These are phyloP conservation scores for Colletotrichum cereale DNA, from an alignment of 2,329 filamentous ascomycete species.

Conservation along the genomic window DNA sequence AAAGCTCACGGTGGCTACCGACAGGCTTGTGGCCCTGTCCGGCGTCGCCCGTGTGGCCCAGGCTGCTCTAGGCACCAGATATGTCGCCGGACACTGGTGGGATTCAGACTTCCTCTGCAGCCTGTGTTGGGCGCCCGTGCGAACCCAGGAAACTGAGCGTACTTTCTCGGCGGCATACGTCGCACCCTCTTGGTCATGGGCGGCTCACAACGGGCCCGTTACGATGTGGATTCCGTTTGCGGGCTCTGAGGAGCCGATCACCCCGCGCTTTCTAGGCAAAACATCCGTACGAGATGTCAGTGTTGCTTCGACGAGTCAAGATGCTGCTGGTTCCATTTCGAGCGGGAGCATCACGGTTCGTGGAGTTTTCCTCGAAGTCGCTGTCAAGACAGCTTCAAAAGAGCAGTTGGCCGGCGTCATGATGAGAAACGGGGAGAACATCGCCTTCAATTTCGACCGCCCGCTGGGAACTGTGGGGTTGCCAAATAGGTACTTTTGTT, in stretches of 20 bases:
- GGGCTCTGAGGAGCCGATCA: neutral
- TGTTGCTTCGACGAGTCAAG: neutral
- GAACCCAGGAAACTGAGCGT: neutral
- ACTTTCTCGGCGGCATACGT: neutral
- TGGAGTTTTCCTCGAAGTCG: neutral
- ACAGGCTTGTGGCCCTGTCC: neutral
- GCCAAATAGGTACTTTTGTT: neutral
- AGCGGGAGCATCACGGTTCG: neutral
- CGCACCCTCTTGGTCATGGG: constrained; percentile 25
- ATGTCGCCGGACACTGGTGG: constrained; percentile 6
- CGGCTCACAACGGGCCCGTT: constrained; percentile 8
- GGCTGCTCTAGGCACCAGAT: neutral
- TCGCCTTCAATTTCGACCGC: constrained; percentile 5
- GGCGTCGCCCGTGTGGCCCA: neutral
- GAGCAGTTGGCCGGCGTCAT: neutral
- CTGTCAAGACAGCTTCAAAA: neutral
- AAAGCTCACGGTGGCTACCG: neutral
- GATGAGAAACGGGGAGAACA: neutral
- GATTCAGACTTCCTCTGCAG: constrained; percentile 18
- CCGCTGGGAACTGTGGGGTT: neutral
- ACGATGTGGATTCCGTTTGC: constrained; percentile 21
- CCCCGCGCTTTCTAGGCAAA: neutral
- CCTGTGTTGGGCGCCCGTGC: constrained; percentile 11
- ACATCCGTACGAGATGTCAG: neutral
- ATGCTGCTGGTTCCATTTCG: neutral